Evolutionary conservation across 2,329 filamentous ascomycete species (phyloP), one percentile per base, ranked within the genome.

Genomic region (Shiraia bambusicola): DNA sequence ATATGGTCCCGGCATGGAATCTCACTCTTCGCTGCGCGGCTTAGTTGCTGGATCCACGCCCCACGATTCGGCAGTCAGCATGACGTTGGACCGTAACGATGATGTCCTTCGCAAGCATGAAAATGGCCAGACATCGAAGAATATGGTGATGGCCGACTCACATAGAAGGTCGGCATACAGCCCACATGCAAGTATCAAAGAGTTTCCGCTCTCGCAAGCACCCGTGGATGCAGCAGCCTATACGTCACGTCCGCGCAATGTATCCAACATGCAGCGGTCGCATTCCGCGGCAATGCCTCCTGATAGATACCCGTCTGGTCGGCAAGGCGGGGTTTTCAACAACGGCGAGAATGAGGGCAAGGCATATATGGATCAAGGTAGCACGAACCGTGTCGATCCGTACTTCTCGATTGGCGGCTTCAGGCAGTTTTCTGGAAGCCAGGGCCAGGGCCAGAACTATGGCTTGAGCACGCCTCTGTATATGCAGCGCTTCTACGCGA

Each of bases 61-160:
- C 19, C 56, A 59, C 6, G 63, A 68, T 33, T 63, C 65, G 30
- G 58, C 49, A 3, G 31, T 62, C 32, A 54, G 53, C 34, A 56
- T 66, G 52, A 48, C 50, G 1, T 60, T 65, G 43, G 52, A 48
- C 25, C 49, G 44, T 11, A 46, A 17, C 33, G 49, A 54, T 16
- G 39, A 47, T 9, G 25, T 31, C 14, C 19, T 35, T 11, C 42
- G 42, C 10, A 46, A 41, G 28, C 55, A 63, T 29, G 65, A 67
- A 39, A 66, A 66, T 29, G 13, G 50, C 22, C 58, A 54, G 3
- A 48, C 53, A 25, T 26, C 35, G 12, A 57, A 50, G 16, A 42
- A 29, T 12, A 45, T 42, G 16, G 25, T 45, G 14, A 34, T 31
- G 8, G 28, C 43, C 11, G 52, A 46, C 12, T 28, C 29, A 17